Evolutionary conservation across 2,329 filamentous ascomycete genomes (phyloP).

Genomic region (Aotearoamyces nothofagi): DNA sequence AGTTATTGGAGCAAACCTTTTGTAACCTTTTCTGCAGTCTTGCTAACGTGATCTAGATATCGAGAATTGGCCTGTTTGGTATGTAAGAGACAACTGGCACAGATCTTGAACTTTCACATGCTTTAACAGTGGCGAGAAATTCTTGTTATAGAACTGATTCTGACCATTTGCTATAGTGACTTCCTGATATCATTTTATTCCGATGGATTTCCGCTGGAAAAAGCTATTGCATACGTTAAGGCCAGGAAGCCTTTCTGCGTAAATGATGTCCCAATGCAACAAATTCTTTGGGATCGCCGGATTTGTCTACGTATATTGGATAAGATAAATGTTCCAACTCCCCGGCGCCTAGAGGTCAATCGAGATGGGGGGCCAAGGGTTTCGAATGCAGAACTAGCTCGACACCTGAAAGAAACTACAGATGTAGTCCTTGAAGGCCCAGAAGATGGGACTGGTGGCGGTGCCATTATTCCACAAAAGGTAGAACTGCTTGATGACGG

Average conservation of each 20-base stretch:
- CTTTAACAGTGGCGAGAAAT: too few species aligned
- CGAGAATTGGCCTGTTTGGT: conserved; percentile 77
- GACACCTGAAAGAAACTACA: conserved; percentile 66
- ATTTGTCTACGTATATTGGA: conserved; percentile 81
- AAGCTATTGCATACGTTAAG: conserved; percentile 90
- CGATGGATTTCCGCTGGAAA: conserved; percentile 90
- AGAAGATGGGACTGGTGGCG: conserved; percentile 47
- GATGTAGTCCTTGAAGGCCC: conserved; percentile 61
- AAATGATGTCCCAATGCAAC: conserved; percentile 95
- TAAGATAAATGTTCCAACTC: conserved; percentile 77
- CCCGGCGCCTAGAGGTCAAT: conserved; percentile 77
- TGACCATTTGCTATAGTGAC: too few species aligned
- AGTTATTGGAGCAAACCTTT: too few species aligned
- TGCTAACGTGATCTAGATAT: too few species aligned
- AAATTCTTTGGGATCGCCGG: conserved; percentile 88
- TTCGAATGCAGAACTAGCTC: conserved; percentile 63
- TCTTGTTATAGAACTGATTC: too few species aligned
- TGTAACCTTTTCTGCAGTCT: too few species aligned
- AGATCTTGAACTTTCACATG: too few species aligned
- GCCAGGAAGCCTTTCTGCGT: conserved; percentile 92
- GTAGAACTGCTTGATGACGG: conserved; percentile 84
- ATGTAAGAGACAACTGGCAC: too few species aligned
- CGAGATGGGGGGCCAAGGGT: conserved; percentile 79
- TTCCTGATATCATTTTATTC: conserved; percentile 98
- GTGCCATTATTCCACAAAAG: conserved; percentile 35